These are phyloP conservation scores for Micractinium conductrix DNA, from an alignment of 139 green algal species.

Conservation along the genomic window DNA sequence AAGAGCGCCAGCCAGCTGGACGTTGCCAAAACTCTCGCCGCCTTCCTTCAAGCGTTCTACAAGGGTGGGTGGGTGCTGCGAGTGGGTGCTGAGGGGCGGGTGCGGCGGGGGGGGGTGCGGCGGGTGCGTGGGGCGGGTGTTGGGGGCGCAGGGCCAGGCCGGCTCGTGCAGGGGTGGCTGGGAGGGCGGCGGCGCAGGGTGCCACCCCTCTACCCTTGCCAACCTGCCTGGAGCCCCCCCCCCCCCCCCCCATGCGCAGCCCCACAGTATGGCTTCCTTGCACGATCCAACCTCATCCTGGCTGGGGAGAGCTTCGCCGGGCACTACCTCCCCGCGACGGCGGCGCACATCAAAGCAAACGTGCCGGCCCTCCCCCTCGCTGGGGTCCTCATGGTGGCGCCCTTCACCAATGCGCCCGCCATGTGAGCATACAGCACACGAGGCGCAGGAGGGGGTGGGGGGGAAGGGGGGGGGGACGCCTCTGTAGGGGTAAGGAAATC, in stretches of 20 bases:
- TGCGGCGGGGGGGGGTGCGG: background rate
- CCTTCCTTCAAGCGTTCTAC: conserved; percentile 11
- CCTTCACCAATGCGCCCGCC: background rate
- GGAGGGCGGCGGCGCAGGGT: too few species aligned
- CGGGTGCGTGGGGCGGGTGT: background rate
- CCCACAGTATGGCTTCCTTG: background rate
- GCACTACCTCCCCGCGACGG: conserved; percentile 15
- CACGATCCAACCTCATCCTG: background rate
- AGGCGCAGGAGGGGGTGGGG: too few species aligned
- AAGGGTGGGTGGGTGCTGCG: background rate
- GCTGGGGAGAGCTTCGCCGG: conserved; percentile 2
- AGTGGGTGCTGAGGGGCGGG: too few species aligned
- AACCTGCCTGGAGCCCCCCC: too few species aligned
- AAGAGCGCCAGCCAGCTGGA: background rate
- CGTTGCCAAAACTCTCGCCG: background rate
- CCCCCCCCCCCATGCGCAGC: background rate
- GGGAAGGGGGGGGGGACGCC: too few species aligned
- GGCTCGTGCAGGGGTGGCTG: background rate
- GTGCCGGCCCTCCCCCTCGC: background rate
- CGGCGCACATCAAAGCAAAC: background rate
- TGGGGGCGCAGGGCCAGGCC: too few species aligned
- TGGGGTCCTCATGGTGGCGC: conserved; percentile 3
- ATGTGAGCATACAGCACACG: background rate
- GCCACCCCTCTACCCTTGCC: background rate
- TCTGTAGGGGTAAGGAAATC: too few species aligned